Conservation (phyloP, 2,329 filamentous ascomycete species). For the Epichloe elymi region DNA sequence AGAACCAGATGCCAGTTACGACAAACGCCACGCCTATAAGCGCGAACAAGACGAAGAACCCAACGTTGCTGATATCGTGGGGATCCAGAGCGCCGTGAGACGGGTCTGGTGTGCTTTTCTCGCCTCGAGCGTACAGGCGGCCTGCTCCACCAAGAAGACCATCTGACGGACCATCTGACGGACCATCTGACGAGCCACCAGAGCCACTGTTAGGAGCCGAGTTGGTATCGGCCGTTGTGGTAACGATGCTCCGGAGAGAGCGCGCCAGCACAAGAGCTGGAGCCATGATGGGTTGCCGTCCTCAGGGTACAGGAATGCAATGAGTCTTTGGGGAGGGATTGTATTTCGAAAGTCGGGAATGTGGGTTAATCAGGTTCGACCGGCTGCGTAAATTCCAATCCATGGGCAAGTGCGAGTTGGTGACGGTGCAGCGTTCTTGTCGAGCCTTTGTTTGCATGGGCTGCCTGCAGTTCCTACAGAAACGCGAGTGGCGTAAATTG, state of each 20-base stretch:
- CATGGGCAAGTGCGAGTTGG: not conserved
- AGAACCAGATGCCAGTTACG: conserved; percentile 78
- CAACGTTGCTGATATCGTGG: conserved; percentile 48
- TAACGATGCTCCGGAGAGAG: conserved; percentile 18
- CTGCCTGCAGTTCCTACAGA: conserved; percentile 14
- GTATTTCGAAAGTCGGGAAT: not conserved
- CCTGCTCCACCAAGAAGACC: conserved; percentile 29
- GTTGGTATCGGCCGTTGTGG: conserved; percentile 9
- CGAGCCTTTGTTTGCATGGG: not conserved
- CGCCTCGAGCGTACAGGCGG: conserved; percentile 23
- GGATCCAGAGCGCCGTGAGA: conserved; percentile 37
- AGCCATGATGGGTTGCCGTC: conserved; percentile 23
- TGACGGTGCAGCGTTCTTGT: not conserved
- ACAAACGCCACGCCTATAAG: conserved; percentile 69
- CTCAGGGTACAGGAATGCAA: not conserved
- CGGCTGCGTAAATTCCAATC: not conserved
- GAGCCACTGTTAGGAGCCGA: conserved; percentile 9
- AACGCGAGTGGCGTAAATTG: conserved; percentile 13
- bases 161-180: conserved; percentile 25
- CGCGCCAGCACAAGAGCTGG: conserved; percentile 21
- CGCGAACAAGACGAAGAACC: conserved; percentile 76
- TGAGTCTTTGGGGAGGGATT: too few species aligned
- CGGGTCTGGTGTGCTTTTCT: conserved; percentile 24
- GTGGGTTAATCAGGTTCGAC: not conserved
- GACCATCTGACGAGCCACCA: conserved; percentile 6